These are phyloP conservation scores for Arthrocladium fulminans DNA, from an alignment of 2,329 filamentous ascomycete species.

Conservation along the genomic window DNA sequence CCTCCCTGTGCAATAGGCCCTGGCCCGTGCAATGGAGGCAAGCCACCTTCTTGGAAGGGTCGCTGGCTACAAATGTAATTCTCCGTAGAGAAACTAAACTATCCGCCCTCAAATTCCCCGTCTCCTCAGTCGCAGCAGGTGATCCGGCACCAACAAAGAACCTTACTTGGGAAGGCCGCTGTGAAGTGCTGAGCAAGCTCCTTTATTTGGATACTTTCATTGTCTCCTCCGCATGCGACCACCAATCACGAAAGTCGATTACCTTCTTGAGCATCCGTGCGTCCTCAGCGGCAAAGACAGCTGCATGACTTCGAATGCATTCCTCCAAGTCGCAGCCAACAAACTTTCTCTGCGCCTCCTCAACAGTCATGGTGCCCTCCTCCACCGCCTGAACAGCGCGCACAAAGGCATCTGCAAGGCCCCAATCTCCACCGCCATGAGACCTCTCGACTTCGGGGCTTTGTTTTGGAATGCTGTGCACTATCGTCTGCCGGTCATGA, in stretches of 20 bases:
- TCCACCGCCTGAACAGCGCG: slow-evolving; percentile 72
- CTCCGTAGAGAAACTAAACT: too few species aligned
- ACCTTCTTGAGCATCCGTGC: slow-evolving; percentile 62
- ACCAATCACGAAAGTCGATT: slow-evolving; percentile 70
- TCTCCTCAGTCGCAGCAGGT: too few species aligned
- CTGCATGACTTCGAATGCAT: slow-evolving; percentile 75
- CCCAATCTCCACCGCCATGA: slow-evolving; percentile 72
- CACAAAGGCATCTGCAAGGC: slow-evolving; percentile 74
- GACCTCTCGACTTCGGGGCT: slow-evolving; percentile 46
- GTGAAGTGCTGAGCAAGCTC: too few species aligned
- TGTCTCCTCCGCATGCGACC: slow-evolving; percentile 27
- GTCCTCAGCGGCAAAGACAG: slow-evolving; percentile 91
- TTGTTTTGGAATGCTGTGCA: slow-evolving; percentile 51
- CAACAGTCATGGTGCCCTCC: slow-evolving; percentile 55
- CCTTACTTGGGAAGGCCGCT: too few species aligned
- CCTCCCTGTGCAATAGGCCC: too few species aligned
- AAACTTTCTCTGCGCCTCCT: slow-evolving; percentile 62
- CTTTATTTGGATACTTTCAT: neutral
- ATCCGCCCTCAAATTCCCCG: too few species aligned
- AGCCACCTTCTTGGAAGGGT: too few species aligned
- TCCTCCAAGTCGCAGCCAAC: slow-evolving; percentile 82
- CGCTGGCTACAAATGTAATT: too few species aligned
- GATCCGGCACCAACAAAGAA: too few species aligned
- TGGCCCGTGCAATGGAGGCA: too few species aligned
- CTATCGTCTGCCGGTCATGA: slow-evolving; percentile 44